These are phyloP conservation scores for Acanthamoeba sp. DNA, from an alignment of 208 protist species.

Conservation along the genomic window DNA sequence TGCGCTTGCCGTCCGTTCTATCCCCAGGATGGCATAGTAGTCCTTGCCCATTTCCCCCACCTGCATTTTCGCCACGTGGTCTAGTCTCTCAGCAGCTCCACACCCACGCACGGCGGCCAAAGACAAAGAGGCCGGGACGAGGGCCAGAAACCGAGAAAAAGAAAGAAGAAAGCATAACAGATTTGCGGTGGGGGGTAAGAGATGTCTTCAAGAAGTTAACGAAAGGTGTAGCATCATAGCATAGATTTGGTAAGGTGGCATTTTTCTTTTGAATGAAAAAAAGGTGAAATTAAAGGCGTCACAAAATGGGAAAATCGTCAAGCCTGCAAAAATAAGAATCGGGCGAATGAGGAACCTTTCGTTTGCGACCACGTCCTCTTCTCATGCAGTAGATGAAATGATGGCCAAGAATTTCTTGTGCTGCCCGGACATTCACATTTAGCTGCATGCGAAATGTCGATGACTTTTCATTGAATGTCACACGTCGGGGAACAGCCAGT, in stretches of 20 bases:
- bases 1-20: conserved; percentile 72
- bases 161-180: background rate
- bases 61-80: no score
- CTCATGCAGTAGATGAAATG: background rate
- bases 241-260: background rate
- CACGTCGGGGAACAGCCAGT: no score
- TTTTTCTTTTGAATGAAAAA: background rate
- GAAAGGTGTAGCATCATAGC: background rate
- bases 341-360: background rate
- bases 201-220: background rate
- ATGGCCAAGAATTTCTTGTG: background rate
- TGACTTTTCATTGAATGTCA: background rate
- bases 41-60: conserved; percentile 64
- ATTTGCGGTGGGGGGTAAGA: background rate
- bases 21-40: conserved; percentile 82
- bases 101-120: background rate
- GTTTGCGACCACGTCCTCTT: conserved; percentile 25
- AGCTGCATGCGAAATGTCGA: background rate
- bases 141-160: background rate
- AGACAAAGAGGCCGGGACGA: background rate
- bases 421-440: background rate
- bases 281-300: background rate
- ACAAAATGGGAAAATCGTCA: no score
- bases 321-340: background rate
- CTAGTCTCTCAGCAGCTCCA: no score